These are phyloP conservation scores for Cystobasidiaceae sp. DNA, from an alignment of 1,284 basidiomycete genomes.

Conservation along the genomic window DNA sequence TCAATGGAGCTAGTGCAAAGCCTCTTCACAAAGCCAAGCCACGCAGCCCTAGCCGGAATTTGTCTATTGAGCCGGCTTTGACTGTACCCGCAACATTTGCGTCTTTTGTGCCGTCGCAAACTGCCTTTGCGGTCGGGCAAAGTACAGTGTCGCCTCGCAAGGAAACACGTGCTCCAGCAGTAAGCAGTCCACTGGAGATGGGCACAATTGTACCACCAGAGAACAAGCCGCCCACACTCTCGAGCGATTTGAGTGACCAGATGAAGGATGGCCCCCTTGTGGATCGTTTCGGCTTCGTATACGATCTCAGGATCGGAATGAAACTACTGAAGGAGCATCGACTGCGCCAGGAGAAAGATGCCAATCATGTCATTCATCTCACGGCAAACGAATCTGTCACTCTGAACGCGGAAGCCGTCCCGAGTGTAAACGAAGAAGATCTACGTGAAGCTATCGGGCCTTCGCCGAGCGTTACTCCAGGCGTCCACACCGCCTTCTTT, in stretches of 20 bases:
- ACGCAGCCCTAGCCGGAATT: neutral
- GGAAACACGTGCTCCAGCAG: neutral
- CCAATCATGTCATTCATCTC: constrained; percentile 38
- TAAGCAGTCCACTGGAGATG: constrained; percentile 65
- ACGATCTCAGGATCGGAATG: constrained; percentile 74
- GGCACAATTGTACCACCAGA: constrained; percentile 82
- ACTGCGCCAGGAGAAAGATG: constrained; percentile 56
- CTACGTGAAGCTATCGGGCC: constrained; percentile 39
- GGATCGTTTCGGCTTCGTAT: constrained; percentile 92
- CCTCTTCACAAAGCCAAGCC: neutral
- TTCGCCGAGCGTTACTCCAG: constrained; percentile 18
- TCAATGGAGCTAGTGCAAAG: neutral
- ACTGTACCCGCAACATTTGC: constrained; percentile 33
- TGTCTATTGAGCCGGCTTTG: constrained; percentile 23
- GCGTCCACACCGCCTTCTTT: neutral
- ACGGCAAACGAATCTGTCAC: constrained; percentile 42
- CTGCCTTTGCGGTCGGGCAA: constrained; percentile 25
- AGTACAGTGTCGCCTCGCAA: constrained; percentile 3
- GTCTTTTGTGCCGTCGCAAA: constrained; percentile 31
- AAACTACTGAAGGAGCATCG: constrained; percentile 60
- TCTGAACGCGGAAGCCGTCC: neutral
- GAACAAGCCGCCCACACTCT: constrained; percentile 69
- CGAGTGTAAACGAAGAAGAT: constrained; percentile 33
- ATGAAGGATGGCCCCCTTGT: constrained; percentile 64
- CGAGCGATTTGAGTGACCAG: constrained; percentile 48